Conservation (phyloP, 306 rosid species). For the Rubus idaeus region DNA sequence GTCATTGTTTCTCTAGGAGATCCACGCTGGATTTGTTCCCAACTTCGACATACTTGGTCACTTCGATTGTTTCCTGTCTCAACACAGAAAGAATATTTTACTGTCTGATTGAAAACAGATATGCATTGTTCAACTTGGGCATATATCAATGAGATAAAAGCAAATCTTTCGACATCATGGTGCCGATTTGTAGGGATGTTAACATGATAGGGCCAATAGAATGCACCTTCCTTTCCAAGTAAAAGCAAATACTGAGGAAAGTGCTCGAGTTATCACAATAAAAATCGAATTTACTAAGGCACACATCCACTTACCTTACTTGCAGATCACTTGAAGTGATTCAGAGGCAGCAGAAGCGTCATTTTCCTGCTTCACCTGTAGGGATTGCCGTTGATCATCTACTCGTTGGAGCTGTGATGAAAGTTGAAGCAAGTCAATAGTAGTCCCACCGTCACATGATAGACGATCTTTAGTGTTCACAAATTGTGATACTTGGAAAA, state of each 20-base stretch:
- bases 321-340: slow-evolving; percentile 42
- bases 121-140: neutral
- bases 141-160: neutral
- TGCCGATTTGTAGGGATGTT: neutral
- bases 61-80: neutral
- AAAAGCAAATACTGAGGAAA: neutral
- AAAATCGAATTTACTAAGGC: neutral
- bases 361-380: slow-evolving; percentile 55
- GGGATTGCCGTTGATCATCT: slow-evolving; percentile 64
- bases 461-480: slow-evolving; percentile 41
- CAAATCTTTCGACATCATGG: neutral
- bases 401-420: slow-evolving; percentile 88
- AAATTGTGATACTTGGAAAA: slow-evolving; percentile 55
- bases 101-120: neutral
- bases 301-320: slow-evolving; percentile 31
- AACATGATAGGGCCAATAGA: neutral
- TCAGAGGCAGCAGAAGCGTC: slow-evolving; percentile 59
- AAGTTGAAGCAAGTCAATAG: slow-evolving; percentile 76
- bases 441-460: slow-evolving; percentile 52
- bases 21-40: slow-evolving; percentile 1
- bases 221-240: neutral
- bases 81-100: neutral
- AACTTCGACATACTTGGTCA: slow-evolving; percentile 1
- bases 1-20: slow-evolving; percentile 5
- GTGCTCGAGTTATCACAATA: neutral